Conservation (phyloP, 2,329 filamentous ascomycete species). For the Periglandula ipomoeae region DNA sequence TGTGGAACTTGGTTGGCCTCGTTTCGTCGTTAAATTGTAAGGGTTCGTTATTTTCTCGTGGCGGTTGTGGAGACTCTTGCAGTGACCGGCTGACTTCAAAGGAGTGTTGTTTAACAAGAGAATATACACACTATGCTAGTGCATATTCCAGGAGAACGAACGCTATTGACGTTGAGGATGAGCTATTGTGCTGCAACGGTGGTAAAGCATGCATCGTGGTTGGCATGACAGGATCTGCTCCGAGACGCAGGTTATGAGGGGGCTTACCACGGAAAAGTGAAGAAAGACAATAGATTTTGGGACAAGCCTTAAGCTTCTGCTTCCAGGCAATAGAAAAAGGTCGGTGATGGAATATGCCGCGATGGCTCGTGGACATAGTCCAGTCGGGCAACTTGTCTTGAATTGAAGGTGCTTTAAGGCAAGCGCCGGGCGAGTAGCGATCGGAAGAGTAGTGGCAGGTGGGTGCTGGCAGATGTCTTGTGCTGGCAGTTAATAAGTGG, state of each 20-base stretch:
- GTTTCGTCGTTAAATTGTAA: neutral
- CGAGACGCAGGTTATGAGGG: neutral
- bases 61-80: conserved; percentile 50
- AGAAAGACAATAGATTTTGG: conserved; percentile 9
- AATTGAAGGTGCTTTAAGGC: neutral
- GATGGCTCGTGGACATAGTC: conserved; percentile 2
- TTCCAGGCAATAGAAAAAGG: conserved; percentile 27
- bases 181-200: neutral
- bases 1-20: conserved; percentile 3
- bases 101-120: conserved; percentile 42
- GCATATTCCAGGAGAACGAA: conserved; percentile 22
- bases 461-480: neutral
- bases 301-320: conserved; percentile 25
- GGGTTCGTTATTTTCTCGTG: conserved; percentile 15
- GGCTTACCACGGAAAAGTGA: conserved; percentile 17
- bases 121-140: neutral
- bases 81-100: conserved; percentile 78
- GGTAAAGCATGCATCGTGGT: neutral
- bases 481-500: neutral
- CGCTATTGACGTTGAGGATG: conserved; percentile 5
- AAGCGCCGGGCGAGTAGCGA: neutral
- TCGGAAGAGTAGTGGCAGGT: neutral
- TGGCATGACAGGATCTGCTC: neutral
- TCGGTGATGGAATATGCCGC: conserved; percentile 1
- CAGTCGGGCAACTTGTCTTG: conserved; percentile 1